A percentile compares a stretch with the other conserved stretches of the same genome.
Conservation (phyloP, 2,329 filamentous ascomycete genomes). For the Trematosphaeria pertusa region DNA sequence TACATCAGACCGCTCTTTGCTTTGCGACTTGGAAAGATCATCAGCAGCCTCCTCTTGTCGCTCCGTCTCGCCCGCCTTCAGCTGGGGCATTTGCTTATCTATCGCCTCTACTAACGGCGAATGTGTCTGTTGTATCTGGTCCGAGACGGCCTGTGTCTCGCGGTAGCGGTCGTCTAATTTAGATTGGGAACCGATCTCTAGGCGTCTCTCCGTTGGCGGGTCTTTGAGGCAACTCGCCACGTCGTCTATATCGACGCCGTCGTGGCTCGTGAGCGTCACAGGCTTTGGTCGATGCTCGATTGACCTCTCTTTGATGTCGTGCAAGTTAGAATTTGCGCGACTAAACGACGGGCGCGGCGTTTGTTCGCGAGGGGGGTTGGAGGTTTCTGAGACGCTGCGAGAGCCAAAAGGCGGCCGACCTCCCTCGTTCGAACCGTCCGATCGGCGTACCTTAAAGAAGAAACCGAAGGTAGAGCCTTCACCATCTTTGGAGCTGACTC, state of each 20-base stretch:
- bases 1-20: conserved; percentile 18
- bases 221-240: conserved; percentile 32
- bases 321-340: conserved; percentile 35
- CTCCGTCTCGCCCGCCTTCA: conserved; percentile 32
- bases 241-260: conserved; percentile 24
- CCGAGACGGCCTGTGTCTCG: conserved; percentile 28
- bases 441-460: conserved; percentile 45
- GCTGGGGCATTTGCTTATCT: conserved; percentile 18
- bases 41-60: conserved; percentile 29
- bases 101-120: conserved; percentile 10
- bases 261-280: conserved; percentile 26
- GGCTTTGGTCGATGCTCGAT: conserved; percentile 19
- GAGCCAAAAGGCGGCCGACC: conserved; percentile 33
- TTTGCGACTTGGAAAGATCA: conserved; percentile 28
- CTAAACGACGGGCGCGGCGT: conserved; percentile 32
- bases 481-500: conserved; percentile 43
- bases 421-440: conserved; percentile 26
- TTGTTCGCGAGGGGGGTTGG: conserved; percentile 18
- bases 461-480: conserved; percentile 48
- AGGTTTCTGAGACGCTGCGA: conserved; percentile 32
- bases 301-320: conserved; percentile 30
- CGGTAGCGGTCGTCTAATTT: conserved; percentile 27
- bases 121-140: conserved; percentile 14
- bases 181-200: conserved; percentile 35
- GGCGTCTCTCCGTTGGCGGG: conserved; percentile 39